Evolutionary conservation across 352 stramenopile genomes (phyloP).

Genomic region (Globisporangium perplexum): DNA sequence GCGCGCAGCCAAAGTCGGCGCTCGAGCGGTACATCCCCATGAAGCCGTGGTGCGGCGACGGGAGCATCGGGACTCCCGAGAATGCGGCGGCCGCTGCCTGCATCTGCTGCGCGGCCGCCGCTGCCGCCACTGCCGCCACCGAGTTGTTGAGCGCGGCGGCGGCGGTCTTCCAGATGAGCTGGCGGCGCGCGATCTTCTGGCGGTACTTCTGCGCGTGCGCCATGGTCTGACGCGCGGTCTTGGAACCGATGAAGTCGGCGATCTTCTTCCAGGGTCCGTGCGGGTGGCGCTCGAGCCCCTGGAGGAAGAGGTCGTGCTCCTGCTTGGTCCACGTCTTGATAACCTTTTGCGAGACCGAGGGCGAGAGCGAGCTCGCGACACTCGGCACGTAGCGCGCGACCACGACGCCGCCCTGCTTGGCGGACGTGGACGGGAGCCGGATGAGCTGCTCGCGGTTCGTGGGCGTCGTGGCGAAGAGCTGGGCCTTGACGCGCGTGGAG

Average conservation of each 20-base stretch:
- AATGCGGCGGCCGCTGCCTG: neutral
- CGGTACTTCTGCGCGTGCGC: constrained; percentile 83
- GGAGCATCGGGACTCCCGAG: neutral
- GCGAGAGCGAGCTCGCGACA: constrained; percentile 13
- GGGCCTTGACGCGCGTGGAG: constrained; percentile 18
- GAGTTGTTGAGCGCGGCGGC: constrained; percentile 6
- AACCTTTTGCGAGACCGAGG: constrained; percentile 15
- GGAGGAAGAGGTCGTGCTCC: constrained; percentile 43
- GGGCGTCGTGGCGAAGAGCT: constrained; percentile 15
- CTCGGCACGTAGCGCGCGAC: constrained; percentile 19
- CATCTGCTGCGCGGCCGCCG: neutral
- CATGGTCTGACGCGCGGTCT: constrained; percentile 85
- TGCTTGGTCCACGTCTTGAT: constrained; percentile 32
- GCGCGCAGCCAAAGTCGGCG: constrained; percentile 5
- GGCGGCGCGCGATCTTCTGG: constrained; percentile 18
- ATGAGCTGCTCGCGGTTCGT: constrained; percentile 22
- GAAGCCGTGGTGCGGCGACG: constrained; percentile 4
- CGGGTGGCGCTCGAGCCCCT: constrained; percentile 43
- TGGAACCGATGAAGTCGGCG: constrained; percentile 39
- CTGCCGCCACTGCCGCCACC: neutral
- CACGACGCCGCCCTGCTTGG: constrained; percentile 25
- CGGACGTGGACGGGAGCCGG: constrained; percentile 13
- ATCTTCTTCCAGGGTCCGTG: constrained; percentile 44
- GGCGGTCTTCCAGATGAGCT: constrained; percentile 14
- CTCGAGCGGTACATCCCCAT: constrained; percentile 7